Evolutionary conservation across 768 basidiomycete genomes (phyloP).

Genomic region (Termitomyces sp.): DNA sequence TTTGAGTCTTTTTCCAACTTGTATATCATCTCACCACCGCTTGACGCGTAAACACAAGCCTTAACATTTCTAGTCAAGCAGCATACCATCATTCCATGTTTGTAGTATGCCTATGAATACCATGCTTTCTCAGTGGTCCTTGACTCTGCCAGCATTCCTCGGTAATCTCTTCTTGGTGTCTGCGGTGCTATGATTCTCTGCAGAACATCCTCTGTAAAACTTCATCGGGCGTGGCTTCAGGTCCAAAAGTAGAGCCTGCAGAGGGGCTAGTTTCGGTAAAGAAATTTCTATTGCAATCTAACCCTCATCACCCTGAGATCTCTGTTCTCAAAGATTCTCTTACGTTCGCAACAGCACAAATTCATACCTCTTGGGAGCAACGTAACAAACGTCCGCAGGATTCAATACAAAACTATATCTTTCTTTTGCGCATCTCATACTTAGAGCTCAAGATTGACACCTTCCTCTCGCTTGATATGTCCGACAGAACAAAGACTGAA

Average conservation of each 20-base stretch:
- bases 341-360: not conserved
- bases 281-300: not conserved
- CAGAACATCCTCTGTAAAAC: not conserved
- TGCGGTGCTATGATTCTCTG: not conserved
- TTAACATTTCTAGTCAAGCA: not conserved
- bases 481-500: no score
- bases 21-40: not conserved
- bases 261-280: no score
- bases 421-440: no score
- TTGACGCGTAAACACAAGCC: not conserved
- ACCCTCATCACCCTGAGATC: not conserved
- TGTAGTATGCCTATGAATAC: not conserved
- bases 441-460: no score
- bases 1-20: not conserved
- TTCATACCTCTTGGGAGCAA: no score
- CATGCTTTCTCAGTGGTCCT: no score
- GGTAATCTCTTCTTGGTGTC: conserved; percentile 2
- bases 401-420: no score
- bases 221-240: not conserved
- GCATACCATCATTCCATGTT: not conserved
- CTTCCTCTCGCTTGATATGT: no score
- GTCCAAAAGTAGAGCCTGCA: no score
- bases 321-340: not conserved
- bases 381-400: no score
- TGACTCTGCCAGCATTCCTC: no score